Evolutionary conservation across 345 rosid genomes (phyloP), one percentile per base, ranked within the genome.

Genomic region (Sisymbrium irio): DNA sequence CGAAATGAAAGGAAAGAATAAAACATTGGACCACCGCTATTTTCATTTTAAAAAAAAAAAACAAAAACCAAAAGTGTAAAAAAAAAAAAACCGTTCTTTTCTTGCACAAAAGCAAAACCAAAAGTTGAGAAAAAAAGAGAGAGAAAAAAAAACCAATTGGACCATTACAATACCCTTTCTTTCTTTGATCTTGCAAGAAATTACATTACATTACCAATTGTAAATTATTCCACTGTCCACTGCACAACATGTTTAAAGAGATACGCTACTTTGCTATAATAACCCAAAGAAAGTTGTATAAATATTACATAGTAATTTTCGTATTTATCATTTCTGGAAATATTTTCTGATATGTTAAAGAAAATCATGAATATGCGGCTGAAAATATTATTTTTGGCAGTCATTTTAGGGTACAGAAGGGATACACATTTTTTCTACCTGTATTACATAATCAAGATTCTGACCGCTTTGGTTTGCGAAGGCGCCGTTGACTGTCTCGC

Each of bases 401-500:
- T 80, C 20, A 85, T 85, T 78, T 75, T 94, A 88, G 98, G 88
- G 33, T 94, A 73, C 55, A 82, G 81, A 82, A 87, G 88, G 66
- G 84, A 85, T 41, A 85, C 90, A 69, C 64, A 57, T 6, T 89
- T 78, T 81, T 94, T 83, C 62, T 94, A 89, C 32, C 85, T 86
- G 10, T 94, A 81, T 75, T 94, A 82, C 45, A 78, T 78, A 41
- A 30, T 75, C 54, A 86, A 78, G 82, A 91, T 83, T 51, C 78
- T 91, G 73, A 87, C 89, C 17, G 82, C 83, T 46, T 84, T 89
- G 88, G 79, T 88, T 18, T 85, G 85, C 33, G 90, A 85, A 62
- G 86, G 85, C 59, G 80, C 85, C 80, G 69, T 88, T 54, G 83
- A 76, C 64, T 89, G 93, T 78, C 88, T 94, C 11, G 93, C 97